phyloP scores from a whole-genome alignment of 192 early-diverging fungal genomes.

The Backusella circina region DNA sequence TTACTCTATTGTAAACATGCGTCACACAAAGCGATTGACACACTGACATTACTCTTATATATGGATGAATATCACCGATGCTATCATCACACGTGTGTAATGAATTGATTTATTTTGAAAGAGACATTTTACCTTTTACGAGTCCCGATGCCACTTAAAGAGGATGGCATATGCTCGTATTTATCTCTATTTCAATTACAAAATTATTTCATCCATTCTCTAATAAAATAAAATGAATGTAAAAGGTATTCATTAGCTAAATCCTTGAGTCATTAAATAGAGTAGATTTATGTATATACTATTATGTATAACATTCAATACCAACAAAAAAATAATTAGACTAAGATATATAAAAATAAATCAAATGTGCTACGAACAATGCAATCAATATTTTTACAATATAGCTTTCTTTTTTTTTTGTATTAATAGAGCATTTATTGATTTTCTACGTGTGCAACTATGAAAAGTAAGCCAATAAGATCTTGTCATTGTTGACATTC shows the following conservation, averaged over 20 bases:
- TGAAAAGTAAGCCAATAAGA: background rate
- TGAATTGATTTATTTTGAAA: background rate
- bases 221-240: background rate
- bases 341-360: background rate
- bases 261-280: background rate
- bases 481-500: background rate
- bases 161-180: background rate
- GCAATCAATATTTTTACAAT: background rate
- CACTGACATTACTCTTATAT: background rate
- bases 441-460: background rate
- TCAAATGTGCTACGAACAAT: background rate
- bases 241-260: background rate
- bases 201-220: background rate
- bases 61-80: background rate
- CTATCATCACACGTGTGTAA: background rate
- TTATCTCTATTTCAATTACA: background rate
- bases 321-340: background rate
- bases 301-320: background rate
- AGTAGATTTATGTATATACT: background rate
- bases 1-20: background rate
- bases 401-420: too few species aligned
- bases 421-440: background rate
- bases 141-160: background rate
- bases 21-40: background rate
- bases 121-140: background rate